Base-by-base conservation (phyloP, 2,329 filamentous ascomycete genomes). In the Elsinoe arachidis region DNA sequence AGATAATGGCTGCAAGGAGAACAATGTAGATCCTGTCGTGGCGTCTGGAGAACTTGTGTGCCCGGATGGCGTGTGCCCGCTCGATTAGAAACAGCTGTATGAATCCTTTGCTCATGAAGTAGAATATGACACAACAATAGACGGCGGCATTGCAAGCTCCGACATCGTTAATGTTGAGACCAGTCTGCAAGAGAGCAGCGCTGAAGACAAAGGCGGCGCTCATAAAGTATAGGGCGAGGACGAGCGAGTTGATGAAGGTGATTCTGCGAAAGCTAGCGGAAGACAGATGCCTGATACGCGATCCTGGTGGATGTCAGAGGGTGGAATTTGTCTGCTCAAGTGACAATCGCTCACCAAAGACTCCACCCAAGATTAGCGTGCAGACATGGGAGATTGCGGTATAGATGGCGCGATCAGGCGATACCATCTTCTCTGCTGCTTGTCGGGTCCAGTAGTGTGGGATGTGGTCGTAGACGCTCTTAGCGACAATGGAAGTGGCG, bases 61-160 rank as follows among this genome's bases (percentile, higher is more conserved):
- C 63, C 37, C 72, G 66, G 14, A 75, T 61, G 5, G 67, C 66
- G 59, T 74, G 72, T 9, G 68, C 67, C 21, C 73, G 65, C 58
- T 76, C 74, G 21, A 74, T 66, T 1, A 76, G 66, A 58, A 74
- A 74, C 3, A 73, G 59, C 56, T 75, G 74, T 59, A 70, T 65
- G 19, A 64, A 55, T 2, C 68, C 57, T 46, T 73, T 73, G 55
- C 63, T 67, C 6, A 60, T 61, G n/a, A 70, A 59, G 57, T 71
- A 72, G 60, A 72, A 75, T 3, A 64, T 62, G 2, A 75, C 58
- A 57, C 73, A 76, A 19, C 72, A 58, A 33, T 68, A 64, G 41
- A 73, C 69, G 1, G 70, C 68, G 1, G 62, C 62, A n/a, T 63
- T 63, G 58, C 73, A 75, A 14, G 63, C 59, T 2, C 39, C 34